Evolutionary conservation across 129 eudicot species (phyloP).

Genomic region (Cynara cardunculus): DNA sequence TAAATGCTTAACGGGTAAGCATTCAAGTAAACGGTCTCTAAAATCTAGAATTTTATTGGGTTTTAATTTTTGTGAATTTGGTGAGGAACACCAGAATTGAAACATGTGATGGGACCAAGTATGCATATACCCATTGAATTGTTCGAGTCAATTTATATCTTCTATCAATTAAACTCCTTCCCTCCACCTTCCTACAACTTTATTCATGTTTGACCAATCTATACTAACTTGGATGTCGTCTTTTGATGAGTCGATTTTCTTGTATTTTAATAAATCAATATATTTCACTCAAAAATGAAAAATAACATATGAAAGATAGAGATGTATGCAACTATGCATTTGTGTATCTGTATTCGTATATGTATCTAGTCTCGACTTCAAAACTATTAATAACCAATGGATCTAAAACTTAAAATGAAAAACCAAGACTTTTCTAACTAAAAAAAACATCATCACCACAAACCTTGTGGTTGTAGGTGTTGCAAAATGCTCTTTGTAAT

Average conservation of each 20-base stretch:
- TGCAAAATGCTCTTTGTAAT: conserved; percentile 23
- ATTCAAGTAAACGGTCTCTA: no score
- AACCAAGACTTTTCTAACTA: neutral
- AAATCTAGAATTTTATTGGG: no score
- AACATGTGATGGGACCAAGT: conserved; percentile 24
- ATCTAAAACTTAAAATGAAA: neutral
- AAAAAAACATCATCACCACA: conserved; percentile 13
- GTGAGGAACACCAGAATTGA: conserved; percentile 26
- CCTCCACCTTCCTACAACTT: neutral
- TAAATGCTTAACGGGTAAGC: no score
- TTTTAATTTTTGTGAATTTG: neutral
- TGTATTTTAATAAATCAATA: neutral
- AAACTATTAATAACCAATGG: neutral
- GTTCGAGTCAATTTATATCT: conserved; percentile 12
- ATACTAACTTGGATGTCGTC: no score
- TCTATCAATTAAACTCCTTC: conserved; percentile 14
- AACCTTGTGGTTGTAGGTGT: conserved; percentile 19
- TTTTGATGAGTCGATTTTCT: no score
- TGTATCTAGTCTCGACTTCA: neutral
- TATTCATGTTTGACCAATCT: neutral
- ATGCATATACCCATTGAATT: conserved; percentile 13
- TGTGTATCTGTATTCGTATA: no score
- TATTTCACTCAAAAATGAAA: neutral
- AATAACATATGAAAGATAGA: neutral
- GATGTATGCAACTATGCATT: neutral